Percentiles rank a stretch among this genome's conserved stretches.
phyloP scores from a whole-genome alignment of 768 basidiomycete species.

The Serendipita sp. region DNA sequence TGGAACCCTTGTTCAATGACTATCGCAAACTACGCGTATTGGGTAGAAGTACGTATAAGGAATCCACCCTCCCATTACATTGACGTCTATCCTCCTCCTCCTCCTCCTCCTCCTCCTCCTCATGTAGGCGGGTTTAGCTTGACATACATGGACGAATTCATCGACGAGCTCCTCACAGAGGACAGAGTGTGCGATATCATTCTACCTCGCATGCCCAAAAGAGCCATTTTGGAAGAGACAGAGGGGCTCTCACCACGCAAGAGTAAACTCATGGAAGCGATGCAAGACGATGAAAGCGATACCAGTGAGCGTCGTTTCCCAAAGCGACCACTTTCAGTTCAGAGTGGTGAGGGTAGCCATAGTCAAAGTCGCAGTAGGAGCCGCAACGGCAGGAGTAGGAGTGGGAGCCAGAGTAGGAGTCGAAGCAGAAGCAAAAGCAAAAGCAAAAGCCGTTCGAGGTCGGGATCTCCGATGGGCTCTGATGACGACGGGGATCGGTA shows the following conservation, averaged over 20 bases:
- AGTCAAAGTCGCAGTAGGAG: constrained; percentile 20
- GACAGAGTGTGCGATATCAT: constrained; percentile 96
- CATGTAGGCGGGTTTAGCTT: constrained; percentile 63
- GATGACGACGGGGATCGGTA: constrained; percentile 36
- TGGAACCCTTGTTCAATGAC: constrained; percentile 90
- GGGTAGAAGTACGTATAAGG: constrained; percentile 47
- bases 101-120: neutral
- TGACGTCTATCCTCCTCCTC: neutral
- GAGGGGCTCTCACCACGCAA: constrained; percentile 75
- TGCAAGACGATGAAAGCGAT: constrained; percentile 51
- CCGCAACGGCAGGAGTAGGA: constrained; percentile 7
- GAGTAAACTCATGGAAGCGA: constrained; percentile 72
- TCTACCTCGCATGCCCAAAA: constrained; percentile 72
- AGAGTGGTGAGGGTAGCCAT: constrained; percentile 4
- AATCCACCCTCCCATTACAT: neutral
- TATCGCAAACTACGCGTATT: constrained; percentile 75
- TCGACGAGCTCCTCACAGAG: constrained; percentile 65
- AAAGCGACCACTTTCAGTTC: constrained; percentile 6
- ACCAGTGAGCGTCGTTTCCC: constrained; percentile 21
- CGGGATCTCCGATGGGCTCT: constrained; percentile 8
- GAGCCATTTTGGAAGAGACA: constrained; percentile 78
- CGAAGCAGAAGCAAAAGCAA: constrained; percentile 11
- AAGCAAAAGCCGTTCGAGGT: constrained; percentile 13
- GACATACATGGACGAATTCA: constrained; percentile 83
- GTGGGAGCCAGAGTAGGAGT: constrained; percentile 13